Base-by-base conservation (phyloP, 805 yeast genomes). In the Candida ipomoeae region DNA sequence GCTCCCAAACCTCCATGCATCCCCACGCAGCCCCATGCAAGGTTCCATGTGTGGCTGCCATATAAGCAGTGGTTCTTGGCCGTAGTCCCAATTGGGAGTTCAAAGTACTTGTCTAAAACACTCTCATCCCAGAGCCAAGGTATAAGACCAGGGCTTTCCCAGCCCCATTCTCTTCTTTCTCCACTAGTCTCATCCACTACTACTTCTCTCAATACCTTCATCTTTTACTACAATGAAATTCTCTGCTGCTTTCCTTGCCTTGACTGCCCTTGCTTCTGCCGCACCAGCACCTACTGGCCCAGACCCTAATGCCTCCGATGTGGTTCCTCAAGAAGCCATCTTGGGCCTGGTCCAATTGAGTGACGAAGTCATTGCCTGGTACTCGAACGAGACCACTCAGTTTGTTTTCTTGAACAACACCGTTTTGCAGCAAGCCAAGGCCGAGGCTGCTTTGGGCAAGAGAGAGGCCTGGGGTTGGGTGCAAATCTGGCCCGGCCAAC, bases 391-490 rank as follows among this genome's bases (percentile, higher is more conserved):
- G 33, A 48, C 54, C 10, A 35, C 51, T n/a, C 39, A 51, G 11
- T 41, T 57, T 38, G 50, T 57, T 18, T 50, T 57, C 38, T 52
- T 57, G 51, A 57, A 57, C 51, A 38, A 52, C 49, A 57, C 60
- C 26, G 29, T 52, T 17, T 48, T 57, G 57, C 56, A 51, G 3
- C 51, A 55, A 26, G 57, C 54, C 18, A 52, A 55, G 34, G 42
- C 23, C 35, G 50, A 50, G 21, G 36, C 49, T n/a, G 41, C 53
- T 8, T 44, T 55, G 44, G 39, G 38, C 15, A 57, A 50, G 42
- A 57, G 61, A 49, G 60, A 57, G 18, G 57, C 52, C n/a, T 49
- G 49, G 43, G 45, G 43, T 23, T 55, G 58, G 58, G 50, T 55
- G 14, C 32, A 35, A 8, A 48, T 53, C 46, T 46, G 43, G 33